A percentile compares a stretch with the other conserved stretches of the same genome.
These are phyloP conservation scores for Trametes punicea DNA, from an alignment of 768 basidiomycete genomes.

Conservation along the genomic window DNA sequence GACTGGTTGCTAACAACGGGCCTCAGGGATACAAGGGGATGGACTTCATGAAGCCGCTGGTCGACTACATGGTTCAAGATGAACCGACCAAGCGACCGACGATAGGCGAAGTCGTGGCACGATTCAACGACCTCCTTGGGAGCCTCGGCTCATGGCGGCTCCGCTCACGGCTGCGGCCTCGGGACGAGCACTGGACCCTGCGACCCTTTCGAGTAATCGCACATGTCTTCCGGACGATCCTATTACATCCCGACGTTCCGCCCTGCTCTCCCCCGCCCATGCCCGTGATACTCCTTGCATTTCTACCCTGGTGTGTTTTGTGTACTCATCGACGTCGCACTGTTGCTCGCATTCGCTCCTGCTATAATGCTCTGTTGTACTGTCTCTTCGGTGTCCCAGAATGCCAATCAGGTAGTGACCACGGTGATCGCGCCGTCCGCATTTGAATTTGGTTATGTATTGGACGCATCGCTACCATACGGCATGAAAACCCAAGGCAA, in stretches of 20 bases:
- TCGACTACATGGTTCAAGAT: conserved; percentile 25
- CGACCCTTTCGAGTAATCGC: background rate
- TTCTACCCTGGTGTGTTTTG: too few relatives aligned
- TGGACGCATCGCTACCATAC: too few relatives aligned
- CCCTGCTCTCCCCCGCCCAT: background rate
- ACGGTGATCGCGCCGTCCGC: too few relatives aligned
- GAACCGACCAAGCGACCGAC: conserved; percentile 29
- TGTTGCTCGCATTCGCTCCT: too few relatives aligned
- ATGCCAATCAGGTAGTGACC: too few relatives aligned
- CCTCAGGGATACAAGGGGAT: conserved; percentile 14
- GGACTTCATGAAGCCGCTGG: conserved; percentile 27
- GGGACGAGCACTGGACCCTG: background rate
- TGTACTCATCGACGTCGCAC: too few relatives aligned
- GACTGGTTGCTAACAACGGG: background rate
- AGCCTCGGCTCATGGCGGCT: background rate
- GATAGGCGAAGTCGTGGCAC: conserved; percentile 19
- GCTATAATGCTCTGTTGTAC: too few relatives aligned
- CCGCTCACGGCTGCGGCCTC: background rate
- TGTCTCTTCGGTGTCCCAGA: too few relatives aligned
- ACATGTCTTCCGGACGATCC: background rate
- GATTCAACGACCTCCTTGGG: conserved; percentile 12
- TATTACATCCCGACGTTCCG: background rate
- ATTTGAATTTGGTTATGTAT: too few relatives aligned
- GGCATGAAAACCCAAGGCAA: too few relatives aligned
- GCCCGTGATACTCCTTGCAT: too few relatives aligned